Evolutionary conservation across 139 green algal genomes (phyloP).

Genomic region (Diplosphaera chodatii): DNA sequence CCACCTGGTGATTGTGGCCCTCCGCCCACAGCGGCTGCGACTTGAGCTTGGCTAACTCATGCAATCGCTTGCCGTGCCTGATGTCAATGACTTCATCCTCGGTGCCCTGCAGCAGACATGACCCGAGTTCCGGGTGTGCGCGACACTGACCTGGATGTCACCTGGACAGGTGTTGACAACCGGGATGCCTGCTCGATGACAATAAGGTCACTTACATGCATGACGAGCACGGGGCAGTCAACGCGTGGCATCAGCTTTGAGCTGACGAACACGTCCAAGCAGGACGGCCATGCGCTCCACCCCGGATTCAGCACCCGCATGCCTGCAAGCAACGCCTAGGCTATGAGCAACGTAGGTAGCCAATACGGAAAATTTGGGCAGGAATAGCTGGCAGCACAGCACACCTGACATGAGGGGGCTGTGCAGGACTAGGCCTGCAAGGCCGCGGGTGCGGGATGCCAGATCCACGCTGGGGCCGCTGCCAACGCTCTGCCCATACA

Average conservation of each 20-base stretch:
- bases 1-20: conserved; percentile 53
- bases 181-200: too few species aligned
- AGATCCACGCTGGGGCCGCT: conserved; percentile 37
- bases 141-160: too few species aligned
- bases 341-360: too few species aligned
- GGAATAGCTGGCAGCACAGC: too few species aligned
- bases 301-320: conserved; percentile 80
- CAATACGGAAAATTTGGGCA: too few species aligned
- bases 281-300: conserved; percentile 63
- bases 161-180: too few species aligned
- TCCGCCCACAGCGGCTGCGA: conserved; percentile 65
- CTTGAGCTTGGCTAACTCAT: conserved; percentile 43
- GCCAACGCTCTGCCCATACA: conserved; percentile 88
- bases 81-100: conserved; percentile 78
- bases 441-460: conserved; percentile 28
- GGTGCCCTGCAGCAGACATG: conserved; percentile 42
- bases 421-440: conserved; percentile 84
- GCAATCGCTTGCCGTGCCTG: conserved; percentile 60
- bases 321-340: conserved; percentile 21
- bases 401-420: conserved; percentile 71
- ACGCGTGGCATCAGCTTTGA: conserved; percentile 58
- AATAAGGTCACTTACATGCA: conserved; percentile 55
- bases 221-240: conserved; percentile 46
- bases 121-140: too few species aligned
- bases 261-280: conserved; percentile 80